A percentile compares a stretch with the other conserved stretches of the same genome.
These are phyloP conservation scores for Herpetospermum pedunculosum DNA, from an alignment of 306 rosid genomes.

Conservation along the genomic window DNA sequence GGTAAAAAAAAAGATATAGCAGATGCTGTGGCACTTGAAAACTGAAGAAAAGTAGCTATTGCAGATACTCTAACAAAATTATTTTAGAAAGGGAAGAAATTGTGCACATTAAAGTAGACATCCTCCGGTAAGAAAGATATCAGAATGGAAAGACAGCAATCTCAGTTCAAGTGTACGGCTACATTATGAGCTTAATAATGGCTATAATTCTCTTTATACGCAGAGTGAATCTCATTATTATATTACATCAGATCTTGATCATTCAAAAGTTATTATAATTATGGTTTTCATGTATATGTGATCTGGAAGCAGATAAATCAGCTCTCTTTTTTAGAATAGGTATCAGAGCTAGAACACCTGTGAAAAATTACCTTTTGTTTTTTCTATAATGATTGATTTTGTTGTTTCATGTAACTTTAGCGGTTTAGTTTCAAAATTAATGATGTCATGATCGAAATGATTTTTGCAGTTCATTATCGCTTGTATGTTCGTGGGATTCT, in stretches of 20 bases:
- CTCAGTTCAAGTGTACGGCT: not conserved
- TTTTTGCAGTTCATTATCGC: constrained; percentile 48
- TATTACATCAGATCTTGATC: not conserved
- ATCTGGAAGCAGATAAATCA: not conserved
- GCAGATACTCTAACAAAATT: not conserved
- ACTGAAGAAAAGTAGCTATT: not conserved
- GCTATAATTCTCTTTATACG: not conserved
- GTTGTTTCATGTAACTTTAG: not conserved
- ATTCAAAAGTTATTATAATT: not conserved
- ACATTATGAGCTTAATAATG: not conserved
- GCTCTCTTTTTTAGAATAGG: not conserved
- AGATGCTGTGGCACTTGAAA: not conserved
- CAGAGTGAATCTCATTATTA: not conserved
- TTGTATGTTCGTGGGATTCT: constrained; percentile 39
- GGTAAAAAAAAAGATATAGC: not conserved
- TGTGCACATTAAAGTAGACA: not conserved
- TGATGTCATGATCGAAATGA: not conserved
- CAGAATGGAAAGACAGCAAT: not conserved
- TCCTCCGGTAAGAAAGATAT: not conserved
- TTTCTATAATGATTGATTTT: not conserved
- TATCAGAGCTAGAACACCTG: not conserved
- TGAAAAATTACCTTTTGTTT: not conserved
- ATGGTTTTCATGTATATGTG: not conserved
- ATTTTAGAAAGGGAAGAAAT: not conserved
- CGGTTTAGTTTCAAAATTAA: not conserved